phyloP scores from a whole-genome alignment of 768 basidiomycete genomes.

The Galerina sulciceps region DNA sequence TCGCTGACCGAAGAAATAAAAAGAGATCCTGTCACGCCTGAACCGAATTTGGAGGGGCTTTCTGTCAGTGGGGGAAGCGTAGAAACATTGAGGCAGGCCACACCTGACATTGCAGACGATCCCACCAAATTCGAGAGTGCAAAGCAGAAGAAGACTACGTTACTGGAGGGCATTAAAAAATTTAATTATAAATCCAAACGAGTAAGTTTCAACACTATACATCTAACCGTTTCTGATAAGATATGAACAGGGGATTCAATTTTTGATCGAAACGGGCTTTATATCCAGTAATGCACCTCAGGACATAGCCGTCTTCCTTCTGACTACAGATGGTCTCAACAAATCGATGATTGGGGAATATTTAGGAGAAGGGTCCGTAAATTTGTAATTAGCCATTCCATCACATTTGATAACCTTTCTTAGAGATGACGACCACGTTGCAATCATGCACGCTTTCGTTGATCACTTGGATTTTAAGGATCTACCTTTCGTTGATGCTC shows the following conservation, averaged over 20 bases:
- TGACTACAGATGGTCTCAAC: constrained; percentile 88
- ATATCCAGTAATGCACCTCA: constrained; percentile 72
- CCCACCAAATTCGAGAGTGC: constrained; percentile 93
- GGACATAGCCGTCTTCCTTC: constrained; percentile 85
- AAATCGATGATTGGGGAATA: constrained; percentile 99
- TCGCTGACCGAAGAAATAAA: constrained; percentile 58
- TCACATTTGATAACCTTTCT: constrained; percentile 2
- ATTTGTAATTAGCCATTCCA: background rate
- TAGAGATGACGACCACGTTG: constrained; percentile 88
- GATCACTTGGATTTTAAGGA: constrained; percentile 88
- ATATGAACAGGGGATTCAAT: constrained; percentile 76
- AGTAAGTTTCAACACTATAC: constrained; percentile 45
- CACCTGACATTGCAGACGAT: constrained; percentile 87
- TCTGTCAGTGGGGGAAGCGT: constrained; percentile 48
- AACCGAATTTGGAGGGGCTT: constrained; percentile 59
- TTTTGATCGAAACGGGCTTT: constrained; percentile 86
- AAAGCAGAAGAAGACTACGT: constrained; percentile 93
- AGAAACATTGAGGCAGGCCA: constrained; percentile 66
- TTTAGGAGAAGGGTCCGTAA: constrained; percentile 89
- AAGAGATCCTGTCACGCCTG: constrained; percentile 56
- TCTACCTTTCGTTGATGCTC: constrained; percentile 83
- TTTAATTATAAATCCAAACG: constrained; percentile 99
- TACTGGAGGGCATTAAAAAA: constrained; percentile 94
- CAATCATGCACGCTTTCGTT: constrained; percentile 97
- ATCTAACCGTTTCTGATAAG: background rate